Percentiles rank a stretch among this genome's conserved stretches.
Conservation (phyloP, 1,284 basidiomycete genomes). For the Tylopilus sp. region DNA sequence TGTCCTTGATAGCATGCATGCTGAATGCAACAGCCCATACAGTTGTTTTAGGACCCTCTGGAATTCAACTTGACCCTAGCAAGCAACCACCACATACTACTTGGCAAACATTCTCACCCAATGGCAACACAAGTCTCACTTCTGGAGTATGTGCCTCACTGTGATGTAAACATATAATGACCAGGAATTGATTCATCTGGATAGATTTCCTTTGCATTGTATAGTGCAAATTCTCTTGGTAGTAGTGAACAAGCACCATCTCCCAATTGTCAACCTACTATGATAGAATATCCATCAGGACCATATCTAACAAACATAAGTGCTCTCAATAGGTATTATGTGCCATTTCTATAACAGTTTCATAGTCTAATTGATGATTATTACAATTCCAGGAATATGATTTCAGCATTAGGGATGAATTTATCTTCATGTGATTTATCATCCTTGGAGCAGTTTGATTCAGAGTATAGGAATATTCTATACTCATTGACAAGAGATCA, state of each 20-base stretch:
- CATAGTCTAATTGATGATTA: too few relatives aligned
- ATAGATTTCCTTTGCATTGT: too few relatives aligned
- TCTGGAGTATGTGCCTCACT: not conserved
- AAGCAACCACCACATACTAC: not conserved
- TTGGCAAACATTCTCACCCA: not conserved
- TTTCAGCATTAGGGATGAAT: not conserved
- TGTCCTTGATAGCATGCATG: not conserved
- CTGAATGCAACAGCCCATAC: not conserved
- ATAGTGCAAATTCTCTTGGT: too few relatives aligned
- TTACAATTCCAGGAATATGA: not conserved
- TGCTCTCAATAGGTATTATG: too few relatives aligned
- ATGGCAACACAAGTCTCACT: not conserved
- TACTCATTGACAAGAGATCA: too few relatives aligned
- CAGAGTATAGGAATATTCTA: not conserved
- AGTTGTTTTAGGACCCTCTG: not conserved
- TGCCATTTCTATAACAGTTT: too few relatives aligned
- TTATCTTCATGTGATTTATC: not conserved
- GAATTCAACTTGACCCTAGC: not conserved
- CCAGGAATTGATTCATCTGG: too few relatives aligned
- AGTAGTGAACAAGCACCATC: too few relatives aligned
- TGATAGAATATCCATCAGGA: too few relatives aligned
- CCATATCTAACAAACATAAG: too few relatives aligned
- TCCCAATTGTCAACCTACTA: too few relatives aligned
- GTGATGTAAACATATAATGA: too few relatives aligned
- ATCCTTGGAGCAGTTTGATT: not conserved